Percentiles rank a stretch among this genome's conserved stretches.
Conservation (phyloP, 441 rosid species). For the Gossypium davidsonii region DNA sequence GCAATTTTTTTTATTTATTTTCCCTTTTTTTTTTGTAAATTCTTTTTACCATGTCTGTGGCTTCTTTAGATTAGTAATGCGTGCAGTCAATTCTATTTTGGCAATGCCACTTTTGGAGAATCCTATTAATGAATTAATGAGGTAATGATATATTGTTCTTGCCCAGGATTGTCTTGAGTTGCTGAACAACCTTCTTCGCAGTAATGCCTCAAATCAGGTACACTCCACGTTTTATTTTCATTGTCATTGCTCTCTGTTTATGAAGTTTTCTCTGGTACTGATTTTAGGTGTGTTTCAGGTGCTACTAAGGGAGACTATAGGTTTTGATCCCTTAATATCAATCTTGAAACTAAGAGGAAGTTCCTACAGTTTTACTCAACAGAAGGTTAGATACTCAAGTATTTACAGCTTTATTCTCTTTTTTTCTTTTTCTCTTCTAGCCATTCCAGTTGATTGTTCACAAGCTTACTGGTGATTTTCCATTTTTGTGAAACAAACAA, state of each 20-base stretch:
- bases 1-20: not conserved
- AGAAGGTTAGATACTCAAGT: conserved; percentile 76
- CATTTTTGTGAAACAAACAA: conserved; percentile 37
- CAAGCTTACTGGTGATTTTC: conserved; percentile 37
- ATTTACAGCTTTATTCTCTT: conserved; percentile 12
- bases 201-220: conserved; percentile 87
- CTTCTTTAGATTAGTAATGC: not conserved
- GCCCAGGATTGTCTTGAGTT: conserved; percentile 85
- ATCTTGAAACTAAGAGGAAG: conserved; percentile 71
- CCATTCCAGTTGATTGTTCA: conserved; percentile 8
- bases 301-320: conserved; percentile 83
- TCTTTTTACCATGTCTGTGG: not conserved
- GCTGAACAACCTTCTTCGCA: conserved; percentile 85
- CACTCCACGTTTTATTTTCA: conserved; percentile 17
- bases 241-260: not conserved
- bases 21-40: not conserved
- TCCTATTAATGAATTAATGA: conserved; percentile 1
- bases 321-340: conserved; percentile 74
- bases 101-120: conserved; percentile 7
- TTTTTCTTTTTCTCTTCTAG: conserved; percentile 9
- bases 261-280: conserved; percentile 20
- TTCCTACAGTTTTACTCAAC: conserved; percentile 82
- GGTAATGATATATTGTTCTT: conserved; percentile 15
- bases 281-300: conserved; percentile 40
- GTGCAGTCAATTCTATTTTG: conserved; percentile 4